Evolutionary conservation across 2,329 filamentous ascomycete genomes (phyloP).

Genomic region (Colletotrichum tanaceti): DNA sequence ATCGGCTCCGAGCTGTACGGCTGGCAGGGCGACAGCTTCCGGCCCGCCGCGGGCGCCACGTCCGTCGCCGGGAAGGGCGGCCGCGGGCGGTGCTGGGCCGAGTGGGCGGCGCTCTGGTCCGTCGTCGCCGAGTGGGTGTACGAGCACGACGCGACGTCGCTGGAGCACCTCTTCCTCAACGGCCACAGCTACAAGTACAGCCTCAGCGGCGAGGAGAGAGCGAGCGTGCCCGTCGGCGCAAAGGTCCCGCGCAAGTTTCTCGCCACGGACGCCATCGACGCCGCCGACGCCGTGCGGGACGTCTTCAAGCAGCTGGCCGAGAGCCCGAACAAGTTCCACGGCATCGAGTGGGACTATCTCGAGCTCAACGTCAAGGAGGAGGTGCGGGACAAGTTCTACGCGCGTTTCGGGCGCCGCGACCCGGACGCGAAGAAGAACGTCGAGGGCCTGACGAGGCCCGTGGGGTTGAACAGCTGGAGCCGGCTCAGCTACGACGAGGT

Average conservation of each 20-base stretch:
- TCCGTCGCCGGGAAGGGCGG: constrained; percentile 38
- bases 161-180: background rate
- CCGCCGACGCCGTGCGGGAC: background rate
- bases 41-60: background rate
- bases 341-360: too few relatives aligned
- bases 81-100: background rate
- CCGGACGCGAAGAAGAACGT: background rate
- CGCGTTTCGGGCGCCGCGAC: background rate
- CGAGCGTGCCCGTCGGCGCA: background rate
- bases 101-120: background rate
- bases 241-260: background rate
- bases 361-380: background rate
- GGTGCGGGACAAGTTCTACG: background rate
- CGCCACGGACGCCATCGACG: background rate
- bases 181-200: background rate
- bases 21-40: background rate
- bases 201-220: background rate
- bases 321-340: too few relatives aligned
- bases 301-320: too few relatives aligned
- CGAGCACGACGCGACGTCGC: background rate
- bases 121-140: background rate
- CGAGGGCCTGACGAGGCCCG: background rate
- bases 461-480: background rate
- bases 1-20: background rate
- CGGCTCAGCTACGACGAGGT: background rate